Percentiles rank a stretch among this genome's conserved stretches.
Evolutionary conservation across 805 yeast genomes (phyloP).

Genomic region (Zygoascus bituminiphila): DNA sequence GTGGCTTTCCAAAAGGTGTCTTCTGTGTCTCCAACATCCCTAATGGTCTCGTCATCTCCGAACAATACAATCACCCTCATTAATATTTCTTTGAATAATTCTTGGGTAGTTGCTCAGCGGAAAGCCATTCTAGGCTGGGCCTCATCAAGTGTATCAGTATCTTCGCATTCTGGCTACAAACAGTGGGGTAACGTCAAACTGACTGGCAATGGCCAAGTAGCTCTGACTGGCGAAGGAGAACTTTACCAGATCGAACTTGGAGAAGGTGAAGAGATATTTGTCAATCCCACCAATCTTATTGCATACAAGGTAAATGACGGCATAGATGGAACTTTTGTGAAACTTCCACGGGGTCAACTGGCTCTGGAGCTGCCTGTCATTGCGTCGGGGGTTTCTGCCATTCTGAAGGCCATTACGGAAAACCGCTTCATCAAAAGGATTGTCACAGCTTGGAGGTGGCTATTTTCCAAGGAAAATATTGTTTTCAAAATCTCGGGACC

Average conservation of each 20-base stretch:
- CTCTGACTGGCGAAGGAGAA: slow-evolving; percentile 35
- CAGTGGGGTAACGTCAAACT: slow-evolving; percentile 27
- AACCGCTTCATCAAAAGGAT: not conserved
- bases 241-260: slow-evolving; percentile 32
- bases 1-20: slow-evolving; percentile 29
- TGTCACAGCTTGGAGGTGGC: not conserved
- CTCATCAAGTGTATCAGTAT: slow-evolving; percentile 22
- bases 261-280: slow-evolving; percentile 31
- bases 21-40: slow-evolving; percentile 24
- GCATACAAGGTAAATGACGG: slow-evolving; percentile 29
- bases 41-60: slow-evolving; percentile 19
- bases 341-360: slow-evolving; percentile 10
- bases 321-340: slow-evolving; percentile 9
- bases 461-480: slow-evolving; percentile 19
- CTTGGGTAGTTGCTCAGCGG: slow-evolving; percentile 36
- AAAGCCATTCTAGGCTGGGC: slow-evolving; percentile 40
- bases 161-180: slow-evolving; percentile 9
- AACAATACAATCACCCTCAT: slow-evolving; percentile 29
- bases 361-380: slow-evolving; percentile 4
- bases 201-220: slow-evolving; percentile 35
- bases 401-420: not conserved
- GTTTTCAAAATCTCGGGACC: slow-evolving; percentile 24
- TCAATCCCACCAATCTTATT: slow-evolving; percentile 35
- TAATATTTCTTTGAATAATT: slow-evolving; percentile 25
- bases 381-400: not conserved